Evolutionary conservation across 139 green algal species (phyloP), one percentile per base, ranked within the genome.

Genomic region (Coelastrella sp.): DNA sequence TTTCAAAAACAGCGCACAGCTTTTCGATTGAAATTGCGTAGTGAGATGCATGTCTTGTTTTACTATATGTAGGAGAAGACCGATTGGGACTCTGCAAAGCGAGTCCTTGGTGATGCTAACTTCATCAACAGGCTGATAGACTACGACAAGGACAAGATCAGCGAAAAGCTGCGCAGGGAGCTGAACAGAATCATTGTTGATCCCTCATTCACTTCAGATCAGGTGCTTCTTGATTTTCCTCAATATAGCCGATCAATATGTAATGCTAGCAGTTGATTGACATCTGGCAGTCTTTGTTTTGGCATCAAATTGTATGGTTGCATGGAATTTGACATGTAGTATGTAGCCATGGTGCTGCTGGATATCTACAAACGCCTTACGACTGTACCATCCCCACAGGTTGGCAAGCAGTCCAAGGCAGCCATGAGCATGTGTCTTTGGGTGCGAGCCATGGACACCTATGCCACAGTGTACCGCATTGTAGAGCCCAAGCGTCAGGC

Each of bases 71-170:
- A 89, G 50, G 92, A 97, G 82, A 95, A 95, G 87, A 63, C 94
- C 0, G 94, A 97, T 87, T 97, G 94, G 94, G 94, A 96, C 48
- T 92, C 90, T 23, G 93, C 94, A 23, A 97, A 96, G 91, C 89
- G 91, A 38, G 86, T 96, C 59, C 88, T 97, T 27, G 80, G 88
- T 11, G 93, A 96, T 68, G 82, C 66, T 35, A 89, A 83, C 40
- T 97, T 98, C 87, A 93, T 98, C 35, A 92, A 92, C 69, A 87
- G 90, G 9, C 79, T 95, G 41, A 85, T 76, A 25, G 76, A 74
- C 5, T 96, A 91, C 85, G 92, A 96, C 83, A 92, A 92, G 79
- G 93, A 96, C 85, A 93, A 92, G 81, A 94, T 96, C 60, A 86
- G 89, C 2, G 89, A 94, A 19, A 73, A 45, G 43, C 75, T 91